Percentiles rank a stretch among this genome's conserved stretches.
These are phyloP conservation scores for Eucalyptus pauciflora DNA, from an alignment of 345 rosid genomes.

Conservation along the genomic window DNA sequence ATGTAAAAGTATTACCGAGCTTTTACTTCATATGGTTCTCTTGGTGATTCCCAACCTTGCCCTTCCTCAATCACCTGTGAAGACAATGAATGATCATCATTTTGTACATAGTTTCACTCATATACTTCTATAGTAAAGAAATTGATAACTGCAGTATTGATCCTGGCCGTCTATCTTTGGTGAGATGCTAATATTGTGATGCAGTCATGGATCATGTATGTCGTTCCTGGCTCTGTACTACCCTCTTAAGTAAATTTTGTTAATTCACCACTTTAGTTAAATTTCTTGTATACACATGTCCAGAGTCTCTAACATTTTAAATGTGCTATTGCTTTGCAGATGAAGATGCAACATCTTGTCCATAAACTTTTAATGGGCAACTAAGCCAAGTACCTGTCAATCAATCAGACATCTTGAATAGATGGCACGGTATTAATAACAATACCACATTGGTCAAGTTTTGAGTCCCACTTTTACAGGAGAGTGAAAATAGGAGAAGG, in stretches of 20 bases:
- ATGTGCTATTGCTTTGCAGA: neutral
- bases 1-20: conserved; percentile 39
- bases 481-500: neutral
- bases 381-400: neutral
- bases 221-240: neutral
- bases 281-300: neutral
- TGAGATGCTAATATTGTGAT: neutral
- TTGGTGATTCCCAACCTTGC: conserved; percentile 92
- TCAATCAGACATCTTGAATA: neutral
- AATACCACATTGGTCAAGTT: neutral
- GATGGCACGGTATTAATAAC: neutral
- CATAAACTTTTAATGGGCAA: neutral
- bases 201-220: neutral
- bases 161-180: neutral
- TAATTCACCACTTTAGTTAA: neutral
- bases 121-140: neutral
- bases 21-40: conserved; percentile 87
- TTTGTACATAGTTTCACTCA: neutral
- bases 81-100: neutral
- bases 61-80: conserved; percentile 72
- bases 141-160: neutral
- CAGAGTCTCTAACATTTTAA: neutral
- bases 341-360: neutral
- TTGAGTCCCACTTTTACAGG: neutral
- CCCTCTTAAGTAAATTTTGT: neutral